Percentiles rank a stretch among this genome's conserved stretches.
Conservation (phyloP, 306 rosid genomes). For the Vigna hirtella region DNA sequence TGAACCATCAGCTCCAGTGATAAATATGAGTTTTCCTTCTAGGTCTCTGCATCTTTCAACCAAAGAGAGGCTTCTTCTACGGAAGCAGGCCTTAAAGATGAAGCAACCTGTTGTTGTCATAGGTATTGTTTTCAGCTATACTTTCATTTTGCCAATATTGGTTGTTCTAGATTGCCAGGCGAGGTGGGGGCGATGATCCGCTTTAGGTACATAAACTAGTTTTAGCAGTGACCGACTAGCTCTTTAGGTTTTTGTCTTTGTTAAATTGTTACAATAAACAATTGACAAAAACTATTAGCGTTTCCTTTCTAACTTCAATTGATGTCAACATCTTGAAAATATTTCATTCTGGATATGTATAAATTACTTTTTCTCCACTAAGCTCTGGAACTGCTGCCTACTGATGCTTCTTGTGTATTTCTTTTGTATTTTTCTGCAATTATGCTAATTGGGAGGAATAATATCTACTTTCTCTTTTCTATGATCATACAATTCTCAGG, state of each 20-base stretch:
- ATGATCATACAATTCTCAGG: conserved; percentile 49
- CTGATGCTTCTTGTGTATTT: background rate
- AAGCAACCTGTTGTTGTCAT: conserved; percentile 79
- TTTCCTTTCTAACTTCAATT: background rate
- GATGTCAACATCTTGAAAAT: conserved; percentile 10
- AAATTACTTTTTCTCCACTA: conserved; percentile 20
- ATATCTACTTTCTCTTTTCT: background rate
- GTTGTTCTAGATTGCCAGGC: background rate
- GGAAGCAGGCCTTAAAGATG: conserved; percentile 76
- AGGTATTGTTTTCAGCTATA: conserved; percentile 58
- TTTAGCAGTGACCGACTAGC: background rate
- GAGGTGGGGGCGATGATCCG: background rate
- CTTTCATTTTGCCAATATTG: conserved; percentile 17
- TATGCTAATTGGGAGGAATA: conserved; percentile 25
- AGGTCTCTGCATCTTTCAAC: conserved; percentile 65
- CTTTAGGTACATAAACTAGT: background rate
- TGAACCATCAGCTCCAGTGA: conserved; percentile 45
- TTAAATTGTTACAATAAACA: background rate
- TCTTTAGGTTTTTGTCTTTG: conserved; percentile 1
- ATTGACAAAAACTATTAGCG: conserved; percentile 12
- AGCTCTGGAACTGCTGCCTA: conserved; percentile 1
- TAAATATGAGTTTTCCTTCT: conserved; percentile 44
- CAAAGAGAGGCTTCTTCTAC: conserved; percentile 80
- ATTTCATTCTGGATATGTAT: conserved; percentile 15
- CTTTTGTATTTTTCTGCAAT: conserved; percentile 16